Evolutionary conservation across 1,284 basidiomycete genomes (phyloP), one percentile per base, ranked within the genome.

Genomic region (Gomphus sp.): DNA sequence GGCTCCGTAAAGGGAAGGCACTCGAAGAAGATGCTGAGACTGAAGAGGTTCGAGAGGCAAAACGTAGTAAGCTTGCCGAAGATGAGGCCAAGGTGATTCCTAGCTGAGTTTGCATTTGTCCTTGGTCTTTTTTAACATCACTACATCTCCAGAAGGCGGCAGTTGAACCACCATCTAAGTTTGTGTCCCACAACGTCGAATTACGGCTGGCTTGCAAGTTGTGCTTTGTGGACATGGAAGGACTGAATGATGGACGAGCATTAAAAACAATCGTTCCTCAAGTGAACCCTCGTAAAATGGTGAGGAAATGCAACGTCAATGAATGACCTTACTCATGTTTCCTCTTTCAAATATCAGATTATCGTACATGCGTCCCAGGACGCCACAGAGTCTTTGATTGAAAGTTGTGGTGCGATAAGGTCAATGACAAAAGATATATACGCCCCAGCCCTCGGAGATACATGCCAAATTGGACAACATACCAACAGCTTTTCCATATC

Each of bases 241-340:
- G 97, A 33, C 73, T 97, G 59, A 95, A 94, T 68, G 97, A 99
- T 67, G 95, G 96, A 1, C 87, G 95, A 62, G 94, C 97, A 6
- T 87, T 98, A 63, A 98, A 98, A 72, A 96, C 91, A 0, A 95
- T 99, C 62, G 86, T 99, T 11, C 92, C 96, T 2, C 93, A 98
- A 74, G 84, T 99, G 58, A 94, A 97, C 68, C 97, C 97, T 31
- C 82, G 97, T 18, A 95, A 94, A 76, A 85, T 97, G 80, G 93
- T 92, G 60, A 4, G 18, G 5, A 25, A 47, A 47, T n/a, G 44
- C 44, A 47, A 25, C 7, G 18, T 25, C 18, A 8, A 3, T 47
- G 18, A 25, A 22, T 7, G 3, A 4, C 10, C 4, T 25, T 25
- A 12, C 44, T 47, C 53, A 60, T 33, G 56, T 28, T 52, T 59